A percentile compares a stretch with the other conserved stretches of the same genome.
Evolutionary conservation across 192 early-diverging fungal species (phyloP).

Genomic region (Coemansia sp.): DNA sequence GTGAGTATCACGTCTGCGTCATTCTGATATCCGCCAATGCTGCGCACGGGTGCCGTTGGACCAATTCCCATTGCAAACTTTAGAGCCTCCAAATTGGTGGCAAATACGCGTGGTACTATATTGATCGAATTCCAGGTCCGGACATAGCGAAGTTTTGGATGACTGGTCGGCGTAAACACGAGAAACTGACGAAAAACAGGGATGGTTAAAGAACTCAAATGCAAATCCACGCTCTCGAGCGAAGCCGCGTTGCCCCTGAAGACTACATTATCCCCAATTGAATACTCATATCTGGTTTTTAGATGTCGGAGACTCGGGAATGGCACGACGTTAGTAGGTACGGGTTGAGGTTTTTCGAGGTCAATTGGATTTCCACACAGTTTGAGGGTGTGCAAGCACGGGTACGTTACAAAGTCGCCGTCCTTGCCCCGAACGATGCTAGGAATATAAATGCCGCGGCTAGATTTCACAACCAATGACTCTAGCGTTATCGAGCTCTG

Average conservation of each 20-base stretch:
- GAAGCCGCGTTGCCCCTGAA: neutral
- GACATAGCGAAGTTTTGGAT: neutral
- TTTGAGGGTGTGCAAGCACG: neutral
- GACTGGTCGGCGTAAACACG: slow-evolving; percentile 5
- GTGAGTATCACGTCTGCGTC: neutral
- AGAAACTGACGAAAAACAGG: neutral
- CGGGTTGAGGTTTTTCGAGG: too few species aligned
- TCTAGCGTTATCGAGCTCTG: neutral
- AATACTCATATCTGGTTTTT: neutral
- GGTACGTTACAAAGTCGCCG: neutral
- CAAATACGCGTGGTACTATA: neutral
- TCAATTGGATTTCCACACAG: neutral
- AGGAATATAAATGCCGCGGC: neutral
- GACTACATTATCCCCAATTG: neutral
- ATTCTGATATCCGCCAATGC: neutral
- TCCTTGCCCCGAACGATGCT: neutral
- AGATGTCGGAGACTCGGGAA: neutral
- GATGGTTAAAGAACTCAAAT: neutral
- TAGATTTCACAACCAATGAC: neutral
- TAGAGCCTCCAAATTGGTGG: neutral
- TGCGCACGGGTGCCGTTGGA: neutral
- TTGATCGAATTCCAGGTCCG: too few species aligned
- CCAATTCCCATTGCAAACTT: neutral
- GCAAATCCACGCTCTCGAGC: neutral
- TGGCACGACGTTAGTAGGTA: neutral